These are phyloP conservation scores for Inga leiocalycina DNA, from an alignment of 306 rosid species.

Conservation along the genomic window DNA sequence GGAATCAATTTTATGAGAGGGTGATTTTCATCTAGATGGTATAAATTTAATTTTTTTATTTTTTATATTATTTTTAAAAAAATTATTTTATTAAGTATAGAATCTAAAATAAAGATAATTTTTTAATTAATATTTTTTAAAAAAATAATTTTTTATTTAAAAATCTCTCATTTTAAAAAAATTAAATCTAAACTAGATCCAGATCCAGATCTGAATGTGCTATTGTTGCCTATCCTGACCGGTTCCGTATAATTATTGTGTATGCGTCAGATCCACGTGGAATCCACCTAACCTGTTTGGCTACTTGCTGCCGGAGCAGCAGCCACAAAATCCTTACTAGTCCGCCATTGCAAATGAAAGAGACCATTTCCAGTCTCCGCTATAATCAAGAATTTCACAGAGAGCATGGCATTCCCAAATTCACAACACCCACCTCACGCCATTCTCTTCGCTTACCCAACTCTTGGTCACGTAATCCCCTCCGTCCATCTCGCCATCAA, in stretches of 20 bases:
- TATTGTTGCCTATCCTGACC: too few relatives aligned
- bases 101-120: too few relatives aligned
- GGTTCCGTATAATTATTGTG: background rate
- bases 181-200: too few relatives aligned
- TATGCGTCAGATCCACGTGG: background rate
- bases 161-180: too few relatives aligned
- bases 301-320: background rate
- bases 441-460: slow-evolving; percentile 59
- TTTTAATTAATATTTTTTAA: too few relatives aligned
- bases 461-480: slow-evolving; percentile 70
- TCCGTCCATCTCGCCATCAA: slow-evolving; percentile 59
- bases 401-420: slow-evolving; percentile 27
- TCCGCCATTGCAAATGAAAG: background rate
- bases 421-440: slow-evolving; percentile 54
- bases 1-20: too few relatives aligned
- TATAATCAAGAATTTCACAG: background rate
- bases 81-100: too few relatives aligned
- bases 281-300: background rate
- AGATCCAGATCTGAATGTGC: too few relatives aligned
- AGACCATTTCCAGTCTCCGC: background rate
- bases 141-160: too few relatives aligned
- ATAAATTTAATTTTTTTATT: too few relatives aligned
- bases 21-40: too few relatives aligned
- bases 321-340: background rate
- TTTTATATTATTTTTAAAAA: too few relatives aligned